phyloP scores from a whole-genome alignment of 306 rosid species.

The Datisca glomerata region DNA sequence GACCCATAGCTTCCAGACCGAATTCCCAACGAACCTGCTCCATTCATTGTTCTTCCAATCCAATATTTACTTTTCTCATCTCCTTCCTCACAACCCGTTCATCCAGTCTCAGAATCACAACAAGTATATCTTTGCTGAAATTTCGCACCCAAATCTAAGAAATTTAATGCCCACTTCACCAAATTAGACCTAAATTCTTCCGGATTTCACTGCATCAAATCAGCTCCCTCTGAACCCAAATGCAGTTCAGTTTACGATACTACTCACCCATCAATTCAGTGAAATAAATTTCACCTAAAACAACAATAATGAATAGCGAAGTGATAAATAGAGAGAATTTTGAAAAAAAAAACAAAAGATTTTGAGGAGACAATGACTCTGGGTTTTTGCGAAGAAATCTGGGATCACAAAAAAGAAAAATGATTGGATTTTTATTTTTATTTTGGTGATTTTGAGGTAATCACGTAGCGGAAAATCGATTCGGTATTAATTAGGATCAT shows the following conservation, averaged over 20 bases:
- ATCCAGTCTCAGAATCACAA: slow-evolving; percentile 7
- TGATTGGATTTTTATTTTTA: background rate
- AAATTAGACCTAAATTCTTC: slow-evolving; percentile 16
- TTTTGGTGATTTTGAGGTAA: slow-evolving; percentile 27
- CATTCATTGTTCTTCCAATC: slow-evolving; percentile 58
- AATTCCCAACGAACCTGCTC: slow-evolving; percentile 82
- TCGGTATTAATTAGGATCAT: slow-evolving; percentile 36
- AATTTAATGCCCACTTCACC: slow-evolving; percentile 19
- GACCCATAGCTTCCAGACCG: slow-evolving; percentile 78
- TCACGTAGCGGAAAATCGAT: slow-evolving; percentile 12
- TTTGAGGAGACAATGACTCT: slow-evolving; percentile 22
- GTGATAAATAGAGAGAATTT: slow-evolving; percentile 4
- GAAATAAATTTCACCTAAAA: slow-evolving; percentile 17
- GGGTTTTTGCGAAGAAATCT: slow-evolving; percentile 31
- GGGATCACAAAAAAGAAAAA: slow-evolving; percentile 27
- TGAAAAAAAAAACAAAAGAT: slow-evolving; percentile 4
- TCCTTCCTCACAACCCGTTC: slow-evolving; percentile 25
- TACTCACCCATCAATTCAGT: too few species aligned
- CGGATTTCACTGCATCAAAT: slow-evolving; percentile 14
- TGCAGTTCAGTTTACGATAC: slow-evolving; percentile 21
- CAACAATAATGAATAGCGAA: background rate
- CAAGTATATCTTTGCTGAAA: slow-evolving; percentile 2
- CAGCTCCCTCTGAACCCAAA: slow-evolving; percentile 10
- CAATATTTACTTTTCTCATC: slow-evolving; percentile 37
- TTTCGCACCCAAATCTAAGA: slow-evolving; percentile 3